Conservation (phyloP, 139 green algal genomes). For the Picochlorum sp. region DNA sequence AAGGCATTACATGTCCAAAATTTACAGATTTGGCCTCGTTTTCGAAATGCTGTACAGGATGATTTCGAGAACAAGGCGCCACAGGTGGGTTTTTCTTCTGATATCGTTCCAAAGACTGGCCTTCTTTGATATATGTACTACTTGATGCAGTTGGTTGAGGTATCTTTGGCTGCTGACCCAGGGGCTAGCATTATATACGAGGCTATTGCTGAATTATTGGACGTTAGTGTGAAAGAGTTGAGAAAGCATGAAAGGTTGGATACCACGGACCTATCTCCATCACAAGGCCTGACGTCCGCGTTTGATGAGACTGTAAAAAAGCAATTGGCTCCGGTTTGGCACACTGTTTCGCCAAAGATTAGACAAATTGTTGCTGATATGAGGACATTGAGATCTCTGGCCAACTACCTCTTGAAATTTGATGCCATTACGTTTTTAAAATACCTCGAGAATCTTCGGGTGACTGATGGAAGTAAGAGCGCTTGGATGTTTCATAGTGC, state of each 20-base stretch:
- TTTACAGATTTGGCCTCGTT: constrained; percentile 86
- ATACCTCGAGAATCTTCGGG: constrained; percentile 64
- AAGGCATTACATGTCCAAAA: constrained; percentile 62
- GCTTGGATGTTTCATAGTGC: constrained; percentile 53
- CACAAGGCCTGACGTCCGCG: constrained; percentile 52
- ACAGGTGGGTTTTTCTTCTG: constrained; percentile 27
- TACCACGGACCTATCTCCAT: constrained; percentile 26
- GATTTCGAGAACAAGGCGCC: constrained; percentile 49
- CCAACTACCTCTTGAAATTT: constrained; percentile 48
- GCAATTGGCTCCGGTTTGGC: constrained; percentile 87
- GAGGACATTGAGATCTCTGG: constrained; percentile 66
- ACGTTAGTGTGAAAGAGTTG: constrained; percentile 81
- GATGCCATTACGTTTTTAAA: constrained; percentile 76
- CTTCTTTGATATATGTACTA: background rate
- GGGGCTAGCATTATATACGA: constrained; percentile 72
- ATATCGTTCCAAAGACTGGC: background rate
- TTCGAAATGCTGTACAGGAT: constrained; percentile 63
- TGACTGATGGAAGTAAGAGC: constrained; percentile 36
- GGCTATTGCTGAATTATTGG: constrained; percentile 72
- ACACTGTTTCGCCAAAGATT: constrained; percentile 67
- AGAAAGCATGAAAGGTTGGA: constrained; percentile 56
- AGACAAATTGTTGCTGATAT: constrained; percentile 74
- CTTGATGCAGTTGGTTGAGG: constrained; percentile 68
- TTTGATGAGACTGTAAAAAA: constrained; percentile 70
- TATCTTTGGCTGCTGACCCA: constrained; percentile 49